phyloP scores from a whole-genome alignment of 2,329 filamentous ascomycete species.

The Paecilomyces variotii region DNA sequence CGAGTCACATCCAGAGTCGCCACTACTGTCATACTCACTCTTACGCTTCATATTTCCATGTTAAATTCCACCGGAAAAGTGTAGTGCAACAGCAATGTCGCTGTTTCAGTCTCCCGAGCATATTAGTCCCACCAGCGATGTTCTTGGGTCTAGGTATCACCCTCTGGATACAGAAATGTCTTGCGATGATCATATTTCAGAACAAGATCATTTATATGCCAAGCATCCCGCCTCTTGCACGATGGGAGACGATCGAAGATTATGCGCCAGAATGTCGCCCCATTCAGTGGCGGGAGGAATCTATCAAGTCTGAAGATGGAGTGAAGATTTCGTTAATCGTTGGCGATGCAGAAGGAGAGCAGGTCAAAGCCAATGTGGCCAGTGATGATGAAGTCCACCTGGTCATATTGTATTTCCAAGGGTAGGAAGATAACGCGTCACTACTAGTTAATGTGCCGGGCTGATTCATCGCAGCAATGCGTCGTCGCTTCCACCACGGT shows the following conservation, averaged over 20 bases:
- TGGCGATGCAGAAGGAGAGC: not conserved
- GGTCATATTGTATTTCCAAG: conserved; percentile 43
- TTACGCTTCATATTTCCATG: conserved; percentile 11
- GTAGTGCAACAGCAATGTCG: not conserved
- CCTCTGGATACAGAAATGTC: conserved; percentile 58
- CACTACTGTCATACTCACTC: conserved; percentile 27
- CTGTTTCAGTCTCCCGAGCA: not conserved
- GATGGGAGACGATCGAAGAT: conserved; percentile 58
- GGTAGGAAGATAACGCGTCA: conserved; percentile 17
- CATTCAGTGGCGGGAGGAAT: conserved; percentile 60
- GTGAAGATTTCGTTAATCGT: conserved; percentile 54
- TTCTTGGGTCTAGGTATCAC: conserved; percentile 58
- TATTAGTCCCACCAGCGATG: conserved; percentile 56
- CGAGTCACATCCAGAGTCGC: not conserved
- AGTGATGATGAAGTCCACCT: conserved; percentile 14
- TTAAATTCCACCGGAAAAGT: not conserved
- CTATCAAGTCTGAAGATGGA: conserved; percentile 54
- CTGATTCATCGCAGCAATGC: conserved; percentile 21
- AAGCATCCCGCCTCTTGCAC: conserved; percentile 62
- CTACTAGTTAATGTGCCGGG: not conserved
- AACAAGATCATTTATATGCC: conserved; percentile 80
- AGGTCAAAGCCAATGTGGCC: not conserved
- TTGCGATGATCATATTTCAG: conserved; percentile 69
- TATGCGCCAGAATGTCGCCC: conserved; percentile 54
- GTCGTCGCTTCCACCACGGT: conserved; percentile 38